Conservation (phyloP, 768 basidiomycete genomes). For the Calocybe cyanea region DNA sequence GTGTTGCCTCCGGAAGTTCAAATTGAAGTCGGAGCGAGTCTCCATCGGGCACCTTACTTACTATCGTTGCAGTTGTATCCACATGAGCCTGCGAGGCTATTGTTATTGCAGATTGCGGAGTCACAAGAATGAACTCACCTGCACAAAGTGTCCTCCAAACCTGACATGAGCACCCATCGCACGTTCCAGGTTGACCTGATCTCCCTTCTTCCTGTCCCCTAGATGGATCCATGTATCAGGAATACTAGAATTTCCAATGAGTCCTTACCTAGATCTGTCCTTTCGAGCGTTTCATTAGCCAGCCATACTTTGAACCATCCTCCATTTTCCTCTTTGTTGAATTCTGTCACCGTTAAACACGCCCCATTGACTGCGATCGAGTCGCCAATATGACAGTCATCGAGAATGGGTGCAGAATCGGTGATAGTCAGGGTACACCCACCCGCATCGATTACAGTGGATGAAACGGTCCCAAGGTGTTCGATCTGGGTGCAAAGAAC, state of each 20-base stretch:
- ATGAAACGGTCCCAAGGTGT: slow-evolving; percentile 74
- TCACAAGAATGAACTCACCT: slow-evolving; percentile 45
- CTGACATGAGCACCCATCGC: slow-evolving; percentile 90
- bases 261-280: slow-evolving; percentile 82
- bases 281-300: slow-evolving; percentile 89
- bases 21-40: slow-evolving; percentile 87
- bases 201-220: slow-evolving; percentile 79
- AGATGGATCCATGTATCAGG: slow-evolving; percentile 1
- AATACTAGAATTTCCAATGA: background rate
- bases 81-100: slow-evolving; percentile 75
- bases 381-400: slow-evolving; percentile 90
- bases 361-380: slow-evolving; percentile 87
- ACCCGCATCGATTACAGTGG: slow-evolving; percentile 57
- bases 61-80: slow-evolving; percentile 80
- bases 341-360: slow-evolving; percentile 90
- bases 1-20: slow-evolving; percentile 60
- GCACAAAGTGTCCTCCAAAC: slow-evolving; percentile 97
- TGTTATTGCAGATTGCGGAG: background rate
- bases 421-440: slow-evolving; percentile 84
- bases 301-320: slow-evolving; percentile 94
- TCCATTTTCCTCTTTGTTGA: slow-evolving; percentile 53
- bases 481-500: slow-evolving; percentile 67
- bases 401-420: slow-evolving; percentile 68
- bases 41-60: slow-evolving; percentile 66
- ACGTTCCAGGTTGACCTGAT: slow-evolving; percentile 87